A percentile compares a stretch with the other conserved stretches of the same genome.
phyloP scores from a whole-genome alignment of 768 basidiomycete species.

The Lactarius psammicola region DNA sequence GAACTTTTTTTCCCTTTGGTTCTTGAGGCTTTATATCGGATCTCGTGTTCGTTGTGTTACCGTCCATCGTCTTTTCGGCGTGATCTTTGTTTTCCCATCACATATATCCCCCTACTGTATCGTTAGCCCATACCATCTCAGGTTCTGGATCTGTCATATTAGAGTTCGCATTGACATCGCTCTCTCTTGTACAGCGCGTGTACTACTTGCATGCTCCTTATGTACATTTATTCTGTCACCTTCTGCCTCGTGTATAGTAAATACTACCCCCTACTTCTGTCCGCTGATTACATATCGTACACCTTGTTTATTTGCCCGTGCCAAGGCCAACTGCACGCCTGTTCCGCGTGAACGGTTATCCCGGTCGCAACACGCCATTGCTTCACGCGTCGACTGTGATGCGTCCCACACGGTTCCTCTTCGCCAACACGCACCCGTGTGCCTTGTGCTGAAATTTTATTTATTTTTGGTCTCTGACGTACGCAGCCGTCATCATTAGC shows the following conservation, averaged over 20 bases:
- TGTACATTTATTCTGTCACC: not conserved
- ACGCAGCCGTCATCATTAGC: not conserved
- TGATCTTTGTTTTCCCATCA: not conserved
- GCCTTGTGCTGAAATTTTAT: not conserved
- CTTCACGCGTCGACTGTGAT: not conserved
- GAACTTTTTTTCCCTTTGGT: not conserved
- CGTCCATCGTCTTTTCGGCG: not conserved
- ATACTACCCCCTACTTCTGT: not conserved
- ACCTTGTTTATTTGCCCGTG: not conserved
- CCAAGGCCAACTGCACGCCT: not conserved
- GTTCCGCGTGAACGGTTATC: not conserved
- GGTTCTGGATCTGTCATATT: conserved; percentile 11
- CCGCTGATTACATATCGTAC: not conserved
- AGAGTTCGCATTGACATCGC: conserved; percentile 9
- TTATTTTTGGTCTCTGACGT: not conserved
- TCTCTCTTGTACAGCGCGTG: conserved; percentile 13
- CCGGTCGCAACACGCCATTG: not conserved
- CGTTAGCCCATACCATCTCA: conserved; percentile 17
- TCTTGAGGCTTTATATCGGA: not conserved
- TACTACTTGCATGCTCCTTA: conserved; percentile 1
- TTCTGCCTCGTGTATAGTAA: conserved; percentile 8
- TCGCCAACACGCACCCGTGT: not conserved
- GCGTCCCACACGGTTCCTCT: not conserved
- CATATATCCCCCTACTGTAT: conserved; percentile 20
- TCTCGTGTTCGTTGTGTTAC: not conserved